phyloP scores from a whole-genome alignment of 192 early-diverging fungal genomes.

The Coemansia sp. region DNA sequence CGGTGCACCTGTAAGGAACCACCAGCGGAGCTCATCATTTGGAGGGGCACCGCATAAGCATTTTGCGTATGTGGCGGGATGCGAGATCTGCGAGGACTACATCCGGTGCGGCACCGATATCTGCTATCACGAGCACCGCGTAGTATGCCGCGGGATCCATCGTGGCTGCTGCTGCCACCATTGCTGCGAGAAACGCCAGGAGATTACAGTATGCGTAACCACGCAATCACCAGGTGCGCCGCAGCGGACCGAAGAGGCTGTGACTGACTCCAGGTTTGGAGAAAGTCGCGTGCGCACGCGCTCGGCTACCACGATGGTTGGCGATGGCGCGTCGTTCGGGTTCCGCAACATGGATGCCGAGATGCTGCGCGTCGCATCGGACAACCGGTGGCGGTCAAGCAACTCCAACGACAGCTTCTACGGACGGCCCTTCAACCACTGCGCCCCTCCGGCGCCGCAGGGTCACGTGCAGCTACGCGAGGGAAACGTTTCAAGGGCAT shows the following conservation, averaged over 20 bases:
- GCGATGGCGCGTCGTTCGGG: conserved; percentile 41
- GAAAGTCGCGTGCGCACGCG: conserved; percentile 39
- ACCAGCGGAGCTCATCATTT: conserved; percentile 20
- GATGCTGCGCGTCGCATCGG: conserved; percentile 42
- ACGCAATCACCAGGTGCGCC: conserved; percentile 9
- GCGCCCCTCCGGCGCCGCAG: conserved; percentile 12
- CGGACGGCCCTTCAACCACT: conserved; percentile 19
- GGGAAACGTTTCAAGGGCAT: conserved; percentile 28
- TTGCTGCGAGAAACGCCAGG: conserved; percentile 20
- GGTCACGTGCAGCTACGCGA: conserved; percentile 36
- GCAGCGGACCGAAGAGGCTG: conserved; percentile 38
- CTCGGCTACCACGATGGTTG: conserved; percentile 39
- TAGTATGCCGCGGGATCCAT: conserved; percentile 24
- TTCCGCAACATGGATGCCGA: conserved; percentile 49
- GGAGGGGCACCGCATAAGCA: conserved; percentile 13
- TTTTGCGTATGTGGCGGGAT: conserved; percentile 46
- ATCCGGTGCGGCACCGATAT: conserved; percentile 31
- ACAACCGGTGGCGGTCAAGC: conserved; percentile 32
- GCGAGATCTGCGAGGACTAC: conserved; percentile 47
- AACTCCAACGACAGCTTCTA: conserved; percentile 30
- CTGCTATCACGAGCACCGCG: conserved; percentile 44
- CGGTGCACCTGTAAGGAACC: not conserved
- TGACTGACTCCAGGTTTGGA: conserved; percentile 37
- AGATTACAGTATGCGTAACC: conserved; percentile 15
- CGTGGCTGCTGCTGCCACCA: conserved; percentile 33